Base-by-base conservation (phyloP, 208 protist species). In the Leishmania gerbilli region DNA sequence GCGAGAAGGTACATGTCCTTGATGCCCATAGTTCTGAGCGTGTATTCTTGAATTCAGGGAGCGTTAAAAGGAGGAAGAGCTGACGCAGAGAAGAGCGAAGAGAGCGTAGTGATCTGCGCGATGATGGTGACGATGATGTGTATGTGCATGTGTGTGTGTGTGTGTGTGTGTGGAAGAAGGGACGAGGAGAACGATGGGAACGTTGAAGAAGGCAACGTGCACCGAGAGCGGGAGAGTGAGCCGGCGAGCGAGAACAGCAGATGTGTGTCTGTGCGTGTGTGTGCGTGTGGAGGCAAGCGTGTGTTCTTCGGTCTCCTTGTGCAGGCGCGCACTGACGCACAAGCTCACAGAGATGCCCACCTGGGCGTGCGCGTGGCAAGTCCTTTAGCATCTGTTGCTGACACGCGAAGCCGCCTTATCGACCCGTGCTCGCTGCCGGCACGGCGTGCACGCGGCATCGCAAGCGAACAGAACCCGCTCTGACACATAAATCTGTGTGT, bases 1-100 rank as follows among this genome's bases (percentile, higher is more conserved):
- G 86, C 83, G 37, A 95, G 62, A 55, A 97, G 88, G 77, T 97
- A 97, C 53, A 80, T 75, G 81, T 91, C 90, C 72, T 87, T 89
- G 37, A 93, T 51, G 64, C 79, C 80, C 87, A 90, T 85, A 72
- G 31, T 3, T 81, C 24, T 34, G 79, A 60, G 58, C 3, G 76
- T 45, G 74, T 78, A 3, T 47, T 8, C 24, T 45, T 37, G 40
- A 58, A 17, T 55, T 47, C 5, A 15, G 27, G 47, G 27, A 27
- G 51, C 51, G 45, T 47, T 62, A 7, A 31, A 8, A 19, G 17
- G 31, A 0, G 72, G 19, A 49, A 4, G 49, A 37, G 47, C 31
- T 2, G 76, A 37, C 17, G 27, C 62, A 21, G 47, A 27, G 24
- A 7, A 31, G 64, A 53, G 37, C 42, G 45, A 72, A 31, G 45